Conservation (phyloP, 257 asterid species). For the Salvia splendens region DNA sequence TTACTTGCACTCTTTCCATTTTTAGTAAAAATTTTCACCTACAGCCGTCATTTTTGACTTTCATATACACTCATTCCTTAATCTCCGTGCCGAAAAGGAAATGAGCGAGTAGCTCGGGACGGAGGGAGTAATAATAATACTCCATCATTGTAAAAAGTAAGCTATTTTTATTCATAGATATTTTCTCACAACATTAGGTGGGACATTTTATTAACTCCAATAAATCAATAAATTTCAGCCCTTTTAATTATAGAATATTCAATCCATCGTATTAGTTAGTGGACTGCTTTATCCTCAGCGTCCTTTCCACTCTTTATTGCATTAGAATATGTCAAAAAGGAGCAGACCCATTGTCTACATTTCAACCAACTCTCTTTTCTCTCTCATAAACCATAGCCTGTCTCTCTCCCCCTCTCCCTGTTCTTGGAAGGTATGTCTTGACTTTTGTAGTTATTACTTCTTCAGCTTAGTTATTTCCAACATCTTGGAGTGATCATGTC, state of each 20-base stretch:
- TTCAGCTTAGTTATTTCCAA: neutral
- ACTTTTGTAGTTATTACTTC: conserved; percentile 11
- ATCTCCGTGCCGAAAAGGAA: no score
- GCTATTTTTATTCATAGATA: no score
- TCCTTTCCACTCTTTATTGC: conserved; percentile 17
- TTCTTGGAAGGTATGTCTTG: conserved; percentile 24
- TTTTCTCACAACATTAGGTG: no score
- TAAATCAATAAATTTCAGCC: neutral
- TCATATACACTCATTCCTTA: no score
- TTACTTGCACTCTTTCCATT: no score
- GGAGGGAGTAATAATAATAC: no score
- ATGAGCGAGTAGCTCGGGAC: no score
- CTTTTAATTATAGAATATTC: conserved; percentile 28
- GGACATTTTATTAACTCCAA: no score
- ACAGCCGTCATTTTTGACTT: no score
- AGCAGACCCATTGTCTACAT: neutral
- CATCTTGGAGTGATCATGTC: conserved; percentile 17
- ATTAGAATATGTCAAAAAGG: conserved; percentile 20
- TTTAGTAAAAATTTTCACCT: no score
- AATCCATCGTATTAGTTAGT: conserved; percentile 28
- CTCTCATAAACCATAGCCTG: conserved; percentile 7
- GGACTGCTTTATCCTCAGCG: conserved; percentile 11
- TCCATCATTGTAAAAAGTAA: no score
- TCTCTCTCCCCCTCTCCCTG: conserved; percentile 17
- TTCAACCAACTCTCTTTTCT: neutral